These are phyloP conservation scores for Rhizopus arrhizus DNA, from an alignment of 371 early-diverging fungal species.

Conservation along the genomic window DNA sequence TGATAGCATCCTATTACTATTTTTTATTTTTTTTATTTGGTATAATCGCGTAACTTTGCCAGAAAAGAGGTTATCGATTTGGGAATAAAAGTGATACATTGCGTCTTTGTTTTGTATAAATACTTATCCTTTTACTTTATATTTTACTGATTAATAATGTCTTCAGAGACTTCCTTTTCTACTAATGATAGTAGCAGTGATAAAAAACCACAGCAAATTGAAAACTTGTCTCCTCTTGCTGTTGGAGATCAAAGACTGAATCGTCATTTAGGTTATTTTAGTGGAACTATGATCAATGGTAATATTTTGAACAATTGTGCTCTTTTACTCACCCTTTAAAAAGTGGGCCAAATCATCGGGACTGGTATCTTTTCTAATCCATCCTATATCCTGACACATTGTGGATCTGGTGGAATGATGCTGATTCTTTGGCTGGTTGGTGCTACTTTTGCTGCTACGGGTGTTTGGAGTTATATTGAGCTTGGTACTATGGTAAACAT, in stretches of 20 bases:
- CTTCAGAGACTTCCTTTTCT: too few relatives aligned
- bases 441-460: constrained; percentile 29
- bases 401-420: constrained; percentile 46
- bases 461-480: constrained; percentile 36
- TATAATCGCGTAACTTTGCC: too few relatives aligned
- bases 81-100: too few relatives aligned
- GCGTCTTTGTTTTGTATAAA: too few relatives aligned
- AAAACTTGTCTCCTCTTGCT: constrained; percentile 24
- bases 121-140: too few relatives aligned
- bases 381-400: constrained; percentile 22
- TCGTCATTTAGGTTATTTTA: constrained; percentile 30
- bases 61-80: too few relatives aligned
- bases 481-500: constrained; percentile 31
- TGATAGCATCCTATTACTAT: too few relatives aligned
- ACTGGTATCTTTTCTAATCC: constrained; percentile 42
- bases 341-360: constrained; percentile 34
- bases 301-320: too few relatives aligned
- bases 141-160: too few relatives aligned
- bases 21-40: too few relatives aligned
- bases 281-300: constrained; percentile 35
- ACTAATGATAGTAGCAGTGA: too few relatives aligned
- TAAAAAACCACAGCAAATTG: constrained; percentile 27
- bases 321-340: too few relatives aligned
- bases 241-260: constrained; percentile 30
- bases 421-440: constrained; percentile 35